These are phyloP conservation scores for Peronospora tabacina DNA, from an alignment of 352 stramenopile species.

Conservation along the genomic window DNA sequence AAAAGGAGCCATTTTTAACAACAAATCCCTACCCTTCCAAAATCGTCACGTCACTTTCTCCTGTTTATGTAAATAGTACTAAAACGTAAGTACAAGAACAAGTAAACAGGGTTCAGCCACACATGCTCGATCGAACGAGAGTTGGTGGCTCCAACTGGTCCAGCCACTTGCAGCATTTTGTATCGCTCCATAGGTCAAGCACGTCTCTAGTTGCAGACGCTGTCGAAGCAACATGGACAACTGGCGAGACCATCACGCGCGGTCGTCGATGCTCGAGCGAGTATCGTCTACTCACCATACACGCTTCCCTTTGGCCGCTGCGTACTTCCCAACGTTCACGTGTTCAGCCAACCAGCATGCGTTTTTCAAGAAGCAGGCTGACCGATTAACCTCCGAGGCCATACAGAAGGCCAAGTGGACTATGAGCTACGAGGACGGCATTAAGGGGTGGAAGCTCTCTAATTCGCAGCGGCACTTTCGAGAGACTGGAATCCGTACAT, in stretches of 20 bases:
- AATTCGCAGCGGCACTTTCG: slow-evolving; percentile 64
- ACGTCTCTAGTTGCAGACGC: neutral
- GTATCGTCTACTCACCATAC: slow-evolving; percentile 15
- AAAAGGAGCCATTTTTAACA: no score
- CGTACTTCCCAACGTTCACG: slow-evolving; percentile 39
- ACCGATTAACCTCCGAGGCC: slow-evolving; percentile 32
- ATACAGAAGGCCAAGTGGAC: slow-evolving; percentile 41
- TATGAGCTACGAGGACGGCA: slow-evolving; percentile 53
- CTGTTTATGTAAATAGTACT: neutral
- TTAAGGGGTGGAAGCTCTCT: slow-evolving; percentile 56
- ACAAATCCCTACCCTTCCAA: no score
- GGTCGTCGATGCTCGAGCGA: slow-evolving; percentile 35
- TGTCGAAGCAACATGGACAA: neutral
- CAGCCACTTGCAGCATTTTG: neutral
- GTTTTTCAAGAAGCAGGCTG: slow-evolving; percentile 29
- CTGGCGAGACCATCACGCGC: neutral
- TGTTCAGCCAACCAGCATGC: slow-evolving; percentile 36
- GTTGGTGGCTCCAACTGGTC: neutral
- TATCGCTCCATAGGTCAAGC: neutral
- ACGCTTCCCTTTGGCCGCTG: slow-evolving; percentile 36
- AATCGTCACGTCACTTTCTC: no score
- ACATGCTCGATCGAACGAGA: neutral
- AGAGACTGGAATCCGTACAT: slow-evolving; percentile 55
- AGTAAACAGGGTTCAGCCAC: neutral
- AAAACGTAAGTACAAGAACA: neutral